These are phyloP conservation scores for Moesziomyces sp. DNA, from an alignment of 1,284 basidiomycete species.

Conservation along the genomic window DNA sequence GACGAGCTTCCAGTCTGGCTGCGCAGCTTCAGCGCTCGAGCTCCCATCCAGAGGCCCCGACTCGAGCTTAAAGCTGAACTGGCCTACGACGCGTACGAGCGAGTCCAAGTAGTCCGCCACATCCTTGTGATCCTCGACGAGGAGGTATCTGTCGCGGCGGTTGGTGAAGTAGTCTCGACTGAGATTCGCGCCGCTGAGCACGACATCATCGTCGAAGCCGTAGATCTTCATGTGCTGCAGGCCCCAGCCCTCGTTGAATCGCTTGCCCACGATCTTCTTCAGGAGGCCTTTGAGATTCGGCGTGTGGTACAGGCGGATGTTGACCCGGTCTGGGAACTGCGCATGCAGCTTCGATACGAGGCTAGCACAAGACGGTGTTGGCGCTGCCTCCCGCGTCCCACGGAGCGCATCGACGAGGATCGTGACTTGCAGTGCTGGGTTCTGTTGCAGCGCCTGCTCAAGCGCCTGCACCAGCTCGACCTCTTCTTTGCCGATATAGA, in stretches of 20 bases:
- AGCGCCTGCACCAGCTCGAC: slow-evolving; percentile 49
- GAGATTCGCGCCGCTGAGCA: slow-evolving; percentile 96
- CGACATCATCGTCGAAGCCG: slow-evolving; percentile 87
- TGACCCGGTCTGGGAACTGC: slow-evolving; percentile 78
- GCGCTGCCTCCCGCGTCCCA: slow-evolving; percentile 82
- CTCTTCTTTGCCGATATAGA: slow-evolving; percentile 63
- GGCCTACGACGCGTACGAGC: slow-evolving; percentile 77
- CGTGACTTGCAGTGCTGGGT: slow-evolving; percentile 76
- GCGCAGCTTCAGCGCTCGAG: background rate
- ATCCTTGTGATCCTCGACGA: slow-evolving; percentile 75
- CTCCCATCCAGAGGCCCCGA: background rate
- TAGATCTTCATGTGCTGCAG: slow-evolving; percentile 99
- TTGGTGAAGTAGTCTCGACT: slow-evolving; percentile 93
- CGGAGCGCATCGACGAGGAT: slow-evolving; percentile 89
- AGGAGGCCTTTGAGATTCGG: slow-evolving; percentile 81
- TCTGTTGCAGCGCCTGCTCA: slow-evolving; percentile 64
- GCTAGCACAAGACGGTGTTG: slow-evolving; percentile 70
- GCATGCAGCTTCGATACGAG: slow-evolving; percentile 52
- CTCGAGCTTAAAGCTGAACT: slow-evolving; percentile 76
- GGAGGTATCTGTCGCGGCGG: slow-evolving; percentile 91
- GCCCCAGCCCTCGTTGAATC: slow-evolving; percentile 98
- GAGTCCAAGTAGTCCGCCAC: slow-evolving; percentile 85
- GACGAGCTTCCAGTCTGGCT: slow-evolving; percentile 30
- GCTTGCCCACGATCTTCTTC: slow-evolving; percentile 82
- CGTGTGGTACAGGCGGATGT: slow-evolving; percentile 79